phyloP scores from a whole-genome alignment of 164 flowering plant genomes.

The Euptelea pleiosperma region DNA sequence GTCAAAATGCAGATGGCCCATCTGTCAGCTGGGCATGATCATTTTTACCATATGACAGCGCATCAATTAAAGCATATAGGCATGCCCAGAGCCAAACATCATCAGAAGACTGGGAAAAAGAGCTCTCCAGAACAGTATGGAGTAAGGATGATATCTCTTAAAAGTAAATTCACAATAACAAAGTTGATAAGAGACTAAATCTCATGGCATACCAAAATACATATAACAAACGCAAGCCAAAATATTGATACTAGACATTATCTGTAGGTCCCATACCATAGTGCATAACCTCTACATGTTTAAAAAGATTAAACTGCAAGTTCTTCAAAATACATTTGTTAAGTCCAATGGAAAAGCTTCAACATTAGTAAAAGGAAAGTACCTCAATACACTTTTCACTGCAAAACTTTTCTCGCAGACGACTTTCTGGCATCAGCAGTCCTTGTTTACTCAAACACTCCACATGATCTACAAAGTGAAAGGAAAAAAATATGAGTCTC shows the following conservation, averaged over 20 bases:
- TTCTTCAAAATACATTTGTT: background rate
- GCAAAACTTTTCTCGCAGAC: conserved; percentile 12
- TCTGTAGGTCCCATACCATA: too few relatives aligned
- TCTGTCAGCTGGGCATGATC: too few relatives aligned
- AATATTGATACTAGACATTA: too few relatives aligned
- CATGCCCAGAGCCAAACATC: too few relatives aligned
- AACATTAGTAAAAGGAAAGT: background rate
- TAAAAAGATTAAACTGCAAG: too few relatives aligned
- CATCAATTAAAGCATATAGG: too few relatives aligned
- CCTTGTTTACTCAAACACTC: conserved; percentile 8
- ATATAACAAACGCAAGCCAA: too few relatives aligned
- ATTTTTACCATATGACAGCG: too few relatives aligned
- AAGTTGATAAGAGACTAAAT: background rate
- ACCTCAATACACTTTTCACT: conserved; percentile 19
- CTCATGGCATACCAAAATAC: background rate
- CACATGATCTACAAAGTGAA: conserved; percentile 16
- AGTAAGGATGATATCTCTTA: background rate
- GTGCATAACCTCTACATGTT: too few relatives aligned
- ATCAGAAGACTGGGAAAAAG: background rate
- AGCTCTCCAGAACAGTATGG: background rate
- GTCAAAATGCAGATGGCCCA: too few relatives aligned
- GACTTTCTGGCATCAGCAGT: background rate
- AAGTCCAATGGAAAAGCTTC: background rate
- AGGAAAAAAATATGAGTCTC: background rate
- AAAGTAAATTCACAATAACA: background rate